phyloP scores from a whole-genome alignment of 2,329 filamentous ascomycete genomes.

The Trichoderma pleuroti region DNA sequence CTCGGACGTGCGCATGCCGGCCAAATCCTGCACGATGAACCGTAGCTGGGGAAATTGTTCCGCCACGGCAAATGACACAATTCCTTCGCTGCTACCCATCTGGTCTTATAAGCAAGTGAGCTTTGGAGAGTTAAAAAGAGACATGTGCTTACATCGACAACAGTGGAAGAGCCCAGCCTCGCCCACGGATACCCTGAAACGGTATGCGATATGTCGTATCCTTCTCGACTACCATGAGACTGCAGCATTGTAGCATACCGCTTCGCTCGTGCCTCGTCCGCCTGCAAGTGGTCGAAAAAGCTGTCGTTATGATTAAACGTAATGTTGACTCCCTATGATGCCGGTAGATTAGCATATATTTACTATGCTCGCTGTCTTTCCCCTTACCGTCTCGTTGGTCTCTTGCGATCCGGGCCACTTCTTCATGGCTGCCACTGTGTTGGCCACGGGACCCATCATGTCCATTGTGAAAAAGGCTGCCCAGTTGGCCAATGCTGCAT shows the following conservation, averaged over 20 bases:
- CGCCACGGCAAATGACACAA: not conserved
- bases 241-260: slow-evolving; percentile 34
- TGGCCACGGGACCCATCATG: slow-evolving; percentile 30
- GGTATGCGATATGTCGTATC: slow-evolving; percentile 24
- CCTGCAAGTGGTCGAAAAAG: slow-evolving; percentile 21
- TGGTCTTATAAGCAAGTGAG: not conserved
- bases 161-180: not conserved
- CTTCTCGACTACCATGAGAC: slow-evolving; percentile 27
- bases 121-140: not conserved
- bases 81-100: not conserved
- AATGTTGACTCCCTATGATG: slow-evolving; percentile 27
- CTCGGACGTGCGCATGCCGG: not conserved
- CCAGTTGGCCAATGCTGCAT: slow-evolving; percentile 31
- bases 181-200: slow-evolving; percentile 13
- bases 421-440: slow-evolving; percentile 33
- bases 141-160: not conserved
- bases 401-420: slow-evolving; percentile 37
- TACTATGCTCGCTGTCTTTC: not conserved
- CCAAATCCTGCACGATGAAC: not conserved
- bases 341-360: not conserved
- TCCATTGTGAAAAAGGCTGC: slow-evolving; percentile 30
- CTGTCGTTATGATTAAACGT: slow-evolving; percentile 24
- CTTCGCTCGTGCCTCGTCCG: slow-evolving; percentile 26
- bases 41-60: not conserved
- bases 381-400: slow-evolving; percentile 30